Evolutionary conservation across 139 green algal species (phyloP).

Genomic region (Yamagishiella unicocca): DNA sequence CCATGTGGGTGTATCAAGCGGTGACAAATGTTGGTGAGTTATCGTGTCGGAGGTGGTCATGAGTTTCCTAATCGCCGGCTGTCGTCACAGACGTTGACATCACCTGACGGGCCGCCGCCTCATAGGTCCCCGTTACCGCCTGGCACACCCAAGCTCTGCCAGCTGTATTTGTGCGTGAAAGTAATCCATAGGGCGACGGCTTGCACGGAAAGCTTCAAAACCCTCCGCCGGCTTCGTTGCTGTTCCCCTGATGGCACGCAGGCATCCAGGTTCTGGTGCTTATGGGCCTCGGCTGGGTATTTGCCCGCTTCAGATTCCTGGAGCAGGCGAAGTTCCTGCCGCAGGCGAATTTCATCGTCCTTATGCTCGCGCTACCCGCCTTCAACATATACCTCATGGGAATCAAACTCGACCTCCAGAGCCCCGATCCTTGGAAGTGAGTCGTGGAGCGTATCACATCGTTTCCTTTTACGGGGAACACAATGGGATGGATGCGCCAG

Average conservation of each 20-base stretch:
- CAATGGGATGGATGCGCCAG: no score
- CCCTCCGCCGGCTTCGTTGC: not conserved
- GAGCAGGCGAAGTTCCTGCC: conserved; percentile 41
- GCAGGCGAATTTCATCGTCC: conserved; percentile 15
- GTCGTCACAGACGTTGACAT: not conserved
- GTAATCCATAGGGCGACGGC: not conserved
- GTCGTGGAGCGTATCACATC: not conserved
- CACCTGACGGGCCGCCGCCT: not conserved
- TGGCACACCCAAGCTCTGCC: not conserved
- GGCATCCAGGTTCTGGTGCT: conserved; percentile 51
- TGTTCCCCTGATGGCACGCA: not conserved
- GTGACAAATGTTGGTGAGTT: conserved; percentile 51
- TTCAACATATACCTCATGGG: conserved; percentile 61
- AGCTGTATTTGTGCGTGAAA: not conserved
- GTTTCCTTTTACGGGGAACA: no score
- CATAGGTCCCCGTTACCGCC: not conserved
- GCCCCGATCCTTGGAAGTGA: conserved; percentile 46
- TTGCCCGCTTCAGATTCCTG: conserved; percentile 36
- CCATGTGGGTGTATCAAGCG: conserved; percentile 51
- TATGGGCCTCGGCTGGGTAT: conserved; percentile 46
- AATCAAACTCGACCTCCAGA: conserved; percentile 58
- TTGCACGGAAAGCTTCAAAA: not conserved
- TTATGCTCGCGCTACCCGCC: conserved; percentile 42
- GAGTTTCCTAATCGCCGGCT: not conserved
- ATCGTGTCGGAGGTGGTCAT: no score